Percentiles rank a stretch among this genome's conserved stretches.
phyloP scores from a whole-genome alignment of 306 rosid species.

The Prunus kanzakura region DNA sequence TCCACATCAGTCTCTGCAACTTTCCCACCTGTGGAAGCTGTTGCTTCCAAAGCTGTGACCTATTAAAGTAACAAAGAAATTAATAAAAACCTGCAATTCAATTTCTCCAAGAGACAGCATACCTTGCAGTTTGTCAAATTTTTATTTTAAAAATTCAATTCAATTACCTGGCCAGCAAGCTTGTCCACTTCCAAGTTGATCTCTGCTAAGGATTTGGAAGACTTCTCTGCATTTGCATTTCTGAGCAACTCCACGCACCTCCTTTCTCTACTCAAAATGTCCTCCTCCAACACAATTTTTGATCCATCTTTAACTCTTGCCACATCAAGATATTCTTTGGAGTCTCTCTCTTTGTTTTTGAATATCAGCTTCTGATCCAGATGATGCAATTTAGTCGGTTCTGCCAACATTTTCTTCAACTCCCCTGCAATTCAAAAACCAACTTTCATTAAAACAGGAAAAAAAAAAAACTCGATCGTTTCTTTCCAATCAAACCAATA shows the following conservation, averaged over 20 bases:
- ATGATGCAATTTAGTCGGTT: constrained; percentile 56
- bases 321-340: constrained; percentile 68
- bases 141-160: neutral
- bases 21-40: constrained; percentile 33
- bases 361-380: constrained; percentile 66
- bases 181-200: constrained; percentile 55
- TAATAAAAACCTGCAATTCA: neutral
- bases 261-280: constrained; percentile 51
- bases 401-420: constrained; percentile 77
- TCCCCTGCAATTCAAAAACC: constrained; percentile 54
- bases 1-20: constrained; percentile 41
- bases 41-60: constrained; percentile 60
- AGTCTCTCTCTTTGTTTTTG: constrained; percentile 77
- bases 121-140: neutral
- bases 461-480: neutral
- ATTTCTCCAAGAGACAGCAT: neutral
- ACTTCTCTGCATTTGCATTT: constrained; percentile 48
- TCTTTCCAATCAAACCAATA: neutral
- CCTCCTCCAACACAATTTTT: constrained; percentile 54
- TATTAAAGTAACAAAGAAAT: constrained; percentile 23
- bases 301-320: constrained; percentile 69
- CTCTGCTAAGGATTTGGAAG: constrained; percentile 47
- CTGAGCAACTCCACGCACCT: constrained; percentile 45
- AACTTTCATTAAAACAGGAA: neutral
- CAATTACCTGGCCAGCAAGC: constrained; percentile 54